phyloP scores from a whole-genome alignment of 768 basidiomycete genomes.

The Postia placenta region DNA sequence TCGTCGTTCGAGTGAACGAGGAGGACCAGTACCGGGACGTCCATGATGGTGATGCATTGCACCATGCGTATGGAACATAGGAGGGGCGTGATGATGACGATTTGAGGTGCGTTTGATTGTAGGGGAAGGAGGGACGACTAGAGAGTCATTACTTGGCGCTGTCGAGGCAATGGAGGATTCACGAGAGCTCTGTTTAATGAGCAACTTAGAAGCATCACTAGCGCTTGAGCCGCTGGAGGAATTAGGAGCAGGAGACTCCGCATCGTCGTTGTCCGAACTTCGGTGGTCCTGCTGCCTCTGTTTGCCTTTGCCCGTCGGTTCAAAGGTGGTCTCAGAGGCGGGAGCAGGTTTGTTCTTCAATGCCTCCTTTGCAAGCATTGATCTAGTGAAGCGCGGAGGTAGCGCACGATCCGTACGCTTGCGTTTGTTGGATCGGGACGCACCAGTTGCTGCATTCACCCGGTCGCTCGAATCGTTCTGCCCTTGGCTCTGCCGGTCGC shows the following conservation, averaged over 20 bases:
- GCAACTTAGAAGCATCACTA: conserved; percentile 31
- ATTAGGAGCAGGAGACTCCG: conserved; percentile 14
- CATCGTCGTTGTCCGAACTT: conserved; percentile 8
- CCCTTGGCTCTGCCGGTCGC: too few relatives aligned
- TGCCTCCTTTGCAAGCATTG: conserved; percentile 11
- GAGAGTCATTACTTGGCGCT: conserved; percentile 16
- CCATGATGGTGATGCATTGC: conserved; percentile 24
- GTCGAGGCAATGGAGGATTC: conserved; percentile 45
- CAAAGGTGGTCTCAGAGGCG: too few relatives aligned
- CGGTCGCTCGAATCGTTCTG: too few relatives aligned
- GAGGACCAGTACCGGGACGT: background rate
- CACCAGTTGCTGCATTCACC: background rate
- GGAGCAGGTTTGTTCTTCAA: background rate
- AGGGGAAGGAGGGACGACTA: conserved; percentile 19
- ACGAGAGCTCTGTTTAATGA: conserved; percentile 23
- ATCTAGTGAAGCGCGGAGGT: conserved; percentile 19
- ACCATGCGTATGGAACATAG: conserved; percentile 22
- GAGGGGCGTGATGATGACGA: conserved; percentile 1
- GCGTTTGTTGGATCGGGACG: conserved; percentile 15
- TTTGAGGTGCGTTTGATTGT: conserved; percentile 9
- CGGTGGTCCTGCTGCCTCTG: conserved; percentile 24
- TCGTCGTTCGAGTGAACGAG: background rate
- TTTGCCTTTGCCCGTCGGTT: conserved; percentile 23
- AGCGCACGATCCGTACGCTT: conserved; percentile 15
- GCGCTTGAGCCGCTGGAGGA: conserved; percentile 26